Evolutionary conservation across 179 eudicot genomes (phyloP).

Genomic region (Actinidia chinensis): DNA sequence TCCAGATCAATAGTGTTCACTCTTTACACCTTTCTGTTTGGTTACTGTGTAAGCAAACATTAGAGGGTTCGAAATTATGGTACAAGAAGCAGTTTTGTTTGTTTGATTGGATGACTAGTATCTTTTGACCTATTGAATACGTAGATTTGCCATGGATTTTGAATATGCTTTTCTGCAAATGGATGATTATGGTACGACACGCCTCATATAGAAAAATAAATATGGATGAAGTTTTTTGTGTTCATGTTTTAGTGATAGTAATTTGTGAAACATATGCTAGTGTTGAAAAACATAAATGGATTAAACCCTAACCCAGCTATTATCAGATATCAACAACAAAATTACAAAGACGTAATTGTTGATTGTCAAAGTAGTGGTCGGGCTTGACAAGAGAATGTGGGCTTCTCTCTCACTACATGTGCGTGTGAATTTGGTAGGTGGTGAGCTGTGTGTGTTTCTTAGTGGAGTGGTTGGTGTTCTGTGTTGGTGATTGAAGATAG

Average conservation of each 20-base stretch:
- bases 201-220: neutral
- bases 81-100: neutral
- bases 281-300: no score
- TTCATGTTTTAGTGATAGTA: constrained; percentile 7
- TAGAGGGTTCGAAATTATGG: neutral
- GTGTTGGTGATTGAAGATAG: no score
- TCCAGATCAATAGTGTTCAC: neutral
- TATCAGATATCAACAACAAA: no score
- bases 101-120: neutral
- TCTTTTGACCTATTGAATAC: neutral
- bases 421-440: no score
- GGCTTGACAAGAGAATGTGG: no score
- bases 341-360: no score
- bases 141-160: neutral
- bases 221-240: neutral
- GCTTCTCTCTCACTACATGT: no score
- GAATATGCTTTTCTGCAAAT: neutral
- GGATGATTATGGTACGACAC: neutral
- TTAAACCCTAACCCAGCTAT: no score
- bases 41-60: neutral
- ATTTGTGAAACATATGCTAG: no score
- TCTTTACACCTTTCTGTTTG: neutral
- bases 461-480: no score
- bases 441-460: no score
- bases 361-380: no score